These are phyloP conservation scores for Nakazawaea anatomiae DNA, from an alignment of 805 yeast species.

Conservation along the genomic window DNA sequence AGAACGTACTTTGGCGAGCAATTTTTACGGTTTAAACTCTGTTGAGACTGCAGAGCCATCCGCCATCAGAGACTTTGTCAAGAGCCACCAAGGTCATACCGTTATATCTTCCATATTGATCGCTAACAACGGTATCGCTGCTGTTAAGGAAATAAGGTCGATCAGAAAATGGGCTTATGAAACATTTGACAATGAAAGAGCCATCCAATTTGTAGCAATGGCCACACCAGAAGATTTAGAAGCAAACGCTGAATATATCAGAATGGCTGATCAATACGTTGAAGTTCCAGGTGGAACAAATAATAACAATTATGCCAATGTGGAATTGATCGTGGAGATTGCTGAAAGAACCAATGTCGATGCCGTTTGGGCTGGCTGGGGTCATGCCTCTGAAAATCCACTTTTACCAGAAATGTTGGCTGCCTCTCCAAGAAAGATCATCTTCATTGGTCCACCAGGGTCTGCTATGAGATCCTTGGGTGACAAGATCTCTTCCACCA, in stretches of 20 bases:
- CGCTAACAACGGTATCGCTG: slow-evolving; percentile 99
- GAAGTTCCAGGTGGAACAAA: slow-evolving; percentile 99
- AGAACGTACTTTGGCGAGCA: slow-evolving; percentile 43
- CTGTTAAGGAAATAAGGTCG: slow-evolving; percentile 96
- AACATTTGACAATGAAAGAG: slow-evolving; percentile 94
- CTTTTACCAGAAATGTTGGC: slow-evolving; percentile 89
- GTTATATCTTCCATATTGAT: slow-evolving; percentile 83
- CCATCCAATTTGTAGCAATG: slow-evolving; percentile 94
- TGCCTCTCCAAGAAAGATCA: slow-evolving; percentile 81
- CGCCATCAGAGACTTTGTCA: slow-evolving; percentile 77
- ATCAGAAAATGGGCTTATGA: slow-evolving; percentile 99
- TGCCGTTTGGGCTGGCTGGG: slow-evolving; percentile 99
- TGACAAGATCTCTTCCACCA: slow-evolving; percentile 95
- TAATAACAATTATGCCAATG: slow-evolving; percentile 97
- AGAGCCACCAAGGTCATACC: slow-evolving; percentile 87
- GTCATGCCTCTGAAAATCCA: slow-evolving; percentile 99
- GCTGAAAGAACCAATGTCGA: slow-evolving; percentile 96
- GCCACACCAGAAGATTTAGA: slow-evolving; percentile 99
- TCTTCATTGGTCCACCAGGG: slow-evolving; percentile 98
- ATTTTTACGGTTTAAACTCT: slow-evolving; percentile 81
- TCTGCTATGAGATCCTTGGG: slow-evolving; percentile 99
- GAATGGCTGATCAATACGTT: slow-evolving; percentile 98
- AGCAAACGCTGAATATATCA: slow-evolving; percentile 95
- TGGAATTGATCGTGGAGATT: slow-evolving; percentile 90
- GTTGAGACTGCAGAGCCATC: slow-evolving; percentile 74